Evolutionary conservation across 176 grass and related monocot species (phyloP), one percentile per base, ranked within the genome.

Genomic region (Avena eriantha): DNA sequence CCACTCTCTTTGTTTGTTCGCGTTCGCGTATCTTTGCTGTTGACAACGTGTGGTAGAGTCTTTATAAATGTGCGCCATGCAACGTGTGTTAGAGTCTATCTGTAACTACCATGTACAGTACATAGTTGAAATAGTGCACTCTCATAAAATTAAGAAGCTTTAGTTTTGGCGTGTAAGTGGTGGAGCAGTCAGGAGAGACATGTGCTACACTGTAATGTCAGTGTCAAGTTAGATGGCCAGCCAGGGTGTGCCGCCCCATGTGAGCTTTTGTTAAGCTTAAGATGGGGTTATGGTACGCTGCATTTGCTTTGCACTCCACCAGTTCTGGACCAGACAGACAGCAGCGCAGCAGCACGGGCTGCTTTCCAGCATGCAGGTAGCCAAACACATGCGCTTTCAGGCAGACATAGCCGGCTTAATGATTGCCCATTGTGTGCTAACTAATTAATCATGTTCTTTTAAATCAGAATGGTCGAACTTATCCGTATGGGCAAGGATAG

Each of bases 341-440:
- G 43, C 79, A 56, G 36, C 26, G 19, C 63, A 53, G 66, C 29
- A 23, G 46, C 43, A 50, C 57, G 18, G n/a, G 6, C 41, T 47
- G 77, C 88, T 85, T 89, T 89, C 82, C 83, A 85, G 69, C 22
- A 41, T 41, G 39, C 39, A 34, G 45, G 76, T 49, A 16, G n/a
- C 51, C 58, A 46, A 60, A 53, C 50, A 58, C 80, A 57, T 53
- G 24, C 24, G 34, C 21, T 60, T 49, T 35, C 57, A 87, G n/a
- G 26, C 78, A 80, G 43, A 11, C 34, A 10, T 69, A 61, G 26
- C 15, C 31, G 22, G 81, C 69, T 21, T 29, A 29, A 29, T 29
- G 29, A 29, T 29, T 29, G 29, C 29, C 29, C 29, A 29, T 29
- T 29, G 29, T 29, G 29, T 2, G 29, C 1, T 29, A 29, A 29